Evolutionary conservation across 1,139 yeast genomes (phyloP), one percentile per base, ranked within the genome.

Genomic region (Arxiozyma telluris): DNA sequence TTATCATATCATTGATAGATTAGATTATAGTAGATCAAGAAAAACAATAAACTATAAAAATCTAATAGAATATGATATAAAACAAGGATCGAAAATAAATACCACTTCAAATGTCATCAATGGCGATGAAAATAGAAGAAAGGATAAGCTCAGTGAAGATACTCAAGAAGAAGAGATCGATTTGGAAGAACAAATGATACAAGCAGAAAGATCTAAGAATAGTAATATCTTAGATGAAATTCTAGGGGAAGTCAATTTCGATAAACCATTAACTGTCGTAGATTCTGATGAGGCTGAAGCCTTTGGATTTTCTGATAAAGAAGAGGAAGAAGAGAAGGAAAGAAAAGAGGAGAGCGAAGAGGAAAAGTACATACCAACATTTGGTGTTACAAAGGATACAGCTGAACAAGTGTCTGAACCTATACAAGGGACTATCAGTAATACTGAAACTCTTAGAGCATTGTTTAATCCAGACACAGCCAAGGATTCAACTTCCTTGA

Each of bases 1-100:
- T 59, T 88, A 86, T 53, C 96, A 88, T 66, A 77, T 87, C 9
- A 77, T 89, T 21, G 96, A 90, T 63, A 75, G 81, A 59, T 66
- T 75, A 52, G 66, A 68, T 47, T 66, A 64, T 51, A 57, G 62
- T 50, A 57, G 65, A 53, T 49, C 62, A 0, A 59, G 51, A 23
- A 50, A 49, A 15, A 44, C 54, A 18, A 49, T 58, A 15, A 20
- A 53, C 58, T 25, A 49, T 59, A 25, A 25, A 27, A 48, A 48
- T 27, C 20, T 25, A 18, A 11, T 30, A 3, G 41, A 41, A n/a
- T 59, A 56, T 55, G 66, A 58, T 50, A 38, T 20, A 2, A 30
- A 18, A n/a, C 47, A 38, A 45, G 25, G 12, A 34, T 34, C 39
- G 6, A 64, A 60, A 57, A 61, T 46, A 47, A 38, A 34, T n/a